Evolutionary conservation across 208 protist species (phyloP).

Genomic region (Wallacemonas sp.): DNA sequence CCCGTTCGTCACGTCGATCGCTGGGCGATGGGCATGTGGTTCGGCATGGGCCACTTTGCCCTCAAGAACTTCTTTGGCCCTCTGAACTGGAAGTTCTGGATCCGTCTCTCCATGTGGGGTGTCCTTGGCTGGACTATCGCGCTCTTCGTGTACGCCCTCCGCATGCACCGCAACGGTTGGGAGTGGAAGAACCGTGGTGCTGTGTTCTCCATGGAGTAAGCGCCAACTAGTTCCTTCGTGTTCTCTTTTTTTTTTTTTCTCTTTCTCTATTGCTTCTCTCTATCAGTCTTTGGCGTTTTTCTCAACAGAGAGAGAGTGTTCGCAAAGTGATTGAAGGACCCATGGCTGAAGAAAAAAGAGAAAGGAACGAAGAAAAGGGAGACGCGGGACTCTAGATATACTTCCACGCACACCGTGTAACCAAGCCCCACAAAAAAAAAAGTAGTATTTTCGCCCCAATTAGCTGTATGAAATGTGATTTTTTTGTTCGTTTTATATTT

Average conservation of each 20-base stretch:
- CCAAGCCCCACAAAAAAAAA: conserved; percentile 2
- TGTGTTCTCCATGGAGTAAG: conserved; percentile 82
- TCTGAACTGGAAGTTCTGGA: conserved; percentile 67
- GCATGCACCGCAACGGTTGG: conserved; percentile 87
- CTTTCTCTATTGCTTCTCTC: not conserved
- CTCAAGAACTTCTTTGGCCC: conserved; percentile 80
- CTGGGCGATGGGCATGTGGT: conserved; percentile 62
- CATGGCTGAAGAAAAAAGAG: too few species aligned
- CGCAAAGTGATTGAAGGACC: too few species aligned
- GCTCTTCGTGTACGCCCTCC: conserved; percentile 55
- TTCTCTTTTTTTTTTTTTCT: conserved; percentile 5
- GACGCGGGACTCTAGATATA: too few species aligned
- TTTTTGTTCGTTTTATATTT: not conserved
- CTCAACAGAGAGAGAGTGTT: conserved; percentile 10
- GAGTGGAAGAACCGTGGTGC: conserved; percentile 89
- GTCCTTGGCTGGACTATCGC: conserved; percentile 41
- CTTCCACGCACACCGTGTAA: not conserved
- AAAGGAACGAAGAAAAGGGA: not conserved
- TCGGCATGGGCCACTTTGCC: conserved; percentile 82
- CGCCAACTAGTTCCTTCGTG: not conserved
- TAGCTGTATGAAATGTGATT: not conserved
- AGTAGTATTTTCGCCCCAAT: conserved; percentile 5
- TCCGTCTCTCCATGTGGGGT: conserved; percentile 61
- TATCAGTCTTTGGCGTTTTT: not conserved
- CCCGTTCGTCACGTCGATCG: conserved; percentile 74